These are phyloP conservation scores for Salisapilia sapeloensis DNA, from an alignment of 352 stramenopile genomes.

Conservation along the genomic window DNA sequence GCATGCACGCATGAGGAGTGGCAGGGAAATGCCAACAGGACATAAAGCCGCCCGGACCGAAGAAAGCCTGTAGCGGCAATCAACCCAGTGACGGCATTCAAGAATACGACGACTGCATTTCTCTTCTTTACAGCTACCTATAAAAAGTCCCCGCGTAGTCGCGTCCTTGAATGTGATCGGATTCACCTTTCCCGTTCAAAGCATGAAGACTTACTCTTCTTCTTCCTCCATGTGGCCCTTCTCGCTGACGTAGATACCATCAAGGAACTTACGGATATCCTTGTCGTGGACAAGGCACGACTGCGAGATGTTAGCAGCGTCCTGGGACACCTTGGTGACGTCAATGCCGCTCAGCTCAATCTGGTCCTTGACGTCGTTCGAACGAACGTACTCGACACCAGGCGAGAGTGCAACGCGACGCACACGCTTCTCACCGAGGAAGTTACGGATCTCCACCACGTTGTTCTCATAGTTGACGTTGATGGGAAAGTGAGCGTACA, in stretches of 20 bases:
- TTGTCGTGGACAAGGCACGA: conserved; percentile 72
- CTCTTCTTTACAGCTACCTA: conserved; percentile 19
- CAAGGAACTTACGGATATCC: conserved; percentile 99
- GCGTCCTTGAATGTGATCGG: conserved; percentile 1
- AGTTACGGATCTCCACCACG: conserved; percentile 98
- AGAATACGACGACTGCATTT: conserved; percentile 10
- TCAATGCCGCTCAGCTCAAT: conserved; percentile 97
- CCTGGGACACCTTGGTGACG: conserved; percentile 92
- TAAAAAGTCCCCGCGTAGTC: conserved; percentile 4
- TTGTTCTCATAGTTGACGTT: conserved; percentile 93
- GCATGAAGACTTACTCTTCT: conserved; percentile 24
- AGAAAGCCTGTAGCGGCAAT: conserved; percentile 61
- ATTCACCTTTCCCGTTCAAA: conserved; percentile 1
- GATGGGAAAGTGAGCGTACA: conserved; percentile 99
- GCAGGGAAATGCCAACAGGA: no score
- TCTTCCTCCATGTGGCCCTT: conserved; percentile 80
- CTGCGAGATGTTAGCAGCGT: conserved; percentile 75
- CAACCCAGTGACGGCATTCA: conserved; percentile 81
- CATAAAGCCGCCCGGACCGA: conserved; percentile 81
- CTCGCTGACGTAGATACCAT: conserved; percentile 99
- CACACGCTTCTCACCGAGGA: conserved; percentile 98
- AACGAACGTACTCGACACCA: conserved; percentile 91
- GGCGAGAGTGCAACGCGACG: conserved; percentile 87
- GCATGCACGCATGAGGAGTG: background rate
- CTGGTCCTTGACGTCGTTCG: conserved; percentile 97